Conservation (phyloP, 2,329 filamentous ascomycete species). For the Byssochlamys sp. region DNA sequence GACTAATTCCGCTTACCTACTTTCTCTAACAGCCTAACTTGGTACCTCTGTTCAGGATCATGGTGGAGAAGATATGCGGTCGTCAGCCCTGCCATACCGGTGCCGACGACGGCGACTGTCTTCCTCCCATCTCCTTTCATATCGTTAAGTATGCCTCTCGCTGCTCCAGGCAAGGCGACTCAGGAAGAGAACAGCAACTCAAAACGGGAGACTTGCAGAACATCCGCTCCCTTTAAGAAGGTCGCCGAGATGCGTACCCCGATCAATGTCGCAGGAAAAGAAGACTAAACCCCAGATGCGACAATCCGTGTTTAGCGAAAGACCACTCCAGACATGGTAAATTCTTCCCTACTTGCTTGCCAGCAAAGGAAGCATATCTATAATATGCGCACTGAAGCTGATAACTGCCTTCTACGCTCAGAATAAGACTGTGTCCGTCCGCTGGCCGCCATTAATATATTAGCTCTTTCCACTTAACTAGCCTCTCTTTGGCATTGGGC, state of each 20-base stretch:
- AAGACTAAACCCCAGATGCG: background rate
- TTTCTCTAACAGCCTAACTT: conserved; percentile 38
- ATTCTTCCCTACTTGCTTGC: background rate
- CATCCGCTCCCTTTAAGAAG: background rate
- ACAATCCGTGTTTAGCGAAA: background rate
- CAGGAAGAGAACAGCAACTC: background rate
- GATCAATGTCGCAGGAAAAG: background rate
- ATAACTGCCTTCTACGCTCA: background rate
- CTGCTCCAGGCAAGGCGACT: background rate
- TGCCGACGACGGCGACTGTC: conserved; percentile 39
- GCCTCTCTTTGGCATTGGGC: background rate
- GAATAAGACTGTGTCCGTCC: background rate
- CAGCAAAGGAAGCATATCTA: background rate
- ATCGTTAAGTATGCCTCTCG: background rate
- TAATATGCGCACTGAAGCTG: background rate
- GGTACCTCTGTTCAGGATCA: conserved; percentile 32
- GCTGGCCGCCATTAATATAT: background rate
- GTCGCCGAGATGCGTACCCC: background rate
- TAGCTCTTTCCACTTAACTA: background rate
- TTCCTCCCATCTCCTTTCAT: conserved; percentile 1
- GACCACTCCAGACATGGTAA: background rate
- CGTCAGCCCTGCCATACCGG: conserved; percentile 42
- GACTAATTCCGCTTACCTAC: conserved; percentile 16
- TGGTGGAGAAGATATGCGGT: conserved; percentile 36
- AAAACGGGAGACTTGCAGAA: background rate